These are phyloP conservation scores for Saccharomyces eubayanus DNA, from an alignment of 805 yeast genomes.

Conservation along the genomic window DNA sequence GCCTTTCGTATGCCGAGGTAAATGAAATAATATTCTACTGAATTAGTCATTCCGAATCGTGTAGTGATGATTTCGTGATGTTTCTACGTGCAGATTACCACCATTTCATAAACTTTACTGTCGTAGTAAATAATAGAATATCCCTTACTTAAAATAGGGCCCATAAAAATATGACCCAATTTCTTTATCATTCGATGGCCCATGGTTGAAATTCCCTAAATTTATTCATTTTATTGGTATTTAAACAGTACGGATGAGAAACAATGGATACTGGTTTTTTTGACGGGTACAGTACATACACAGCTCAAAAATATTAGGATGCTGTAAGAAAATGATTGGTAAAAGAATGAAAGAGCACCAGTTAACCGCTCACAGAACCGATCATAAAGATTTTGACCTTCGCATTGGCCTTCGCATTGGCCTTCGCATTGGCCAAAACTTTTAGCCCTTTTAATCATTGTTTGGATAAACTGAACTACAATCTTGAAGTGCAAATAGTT, in stretches of 20 bases:
- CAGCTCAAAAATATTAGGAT: constrained; percentile 86
- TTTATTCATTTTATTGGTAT: constrained; percentile 68
- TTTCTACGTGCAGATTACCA: constrained; percentile 66
- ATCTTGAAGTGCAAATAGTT: constrained; percentile 81
- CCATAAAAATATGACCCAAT: constrained; percentile 69
- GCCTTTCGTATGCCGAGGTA: constrained; percentile 92
- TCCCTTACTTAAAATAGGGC: constrained; percentile 91
- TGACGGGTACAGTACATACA: constrained; percentile 75
- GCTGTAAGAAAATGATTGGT: constrained; percentile 69
- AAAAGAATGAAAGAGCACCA: constrained; percentile 88
- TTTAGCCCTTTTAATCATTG: constrained; percentile 63
- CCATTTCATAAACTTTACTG: constrained; percentile 73
- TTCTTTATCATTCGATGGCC: constrained; percentile 79
- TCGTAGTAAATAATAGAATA: constrained; percentile 86
- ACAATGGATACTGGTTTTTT: constrained; percentile 70
- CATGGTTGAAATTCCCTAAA: constrained; percentile 75
- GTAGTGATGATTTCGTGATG: constrained; percentile 32
- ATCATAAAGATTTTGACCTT: constrained; percentile 70
- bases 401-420: no score
- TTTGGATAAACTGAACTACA: constrained; percentile 63
- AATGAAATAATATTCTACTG: constrained; percentile 70
- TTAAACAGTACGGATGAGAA: constrained; percentile 64
- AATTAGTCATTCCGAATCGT: constrained; percentile 14
- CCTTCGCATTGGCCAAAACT: constrained; percentile 55
- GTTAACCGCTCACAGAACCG: constrained; percentile 87